Evolutionary conservation across 331 rosid genomes (phyloP), one percentile per base, ranked within the genome.

Genomic region (Saraca asoca): DNA sequence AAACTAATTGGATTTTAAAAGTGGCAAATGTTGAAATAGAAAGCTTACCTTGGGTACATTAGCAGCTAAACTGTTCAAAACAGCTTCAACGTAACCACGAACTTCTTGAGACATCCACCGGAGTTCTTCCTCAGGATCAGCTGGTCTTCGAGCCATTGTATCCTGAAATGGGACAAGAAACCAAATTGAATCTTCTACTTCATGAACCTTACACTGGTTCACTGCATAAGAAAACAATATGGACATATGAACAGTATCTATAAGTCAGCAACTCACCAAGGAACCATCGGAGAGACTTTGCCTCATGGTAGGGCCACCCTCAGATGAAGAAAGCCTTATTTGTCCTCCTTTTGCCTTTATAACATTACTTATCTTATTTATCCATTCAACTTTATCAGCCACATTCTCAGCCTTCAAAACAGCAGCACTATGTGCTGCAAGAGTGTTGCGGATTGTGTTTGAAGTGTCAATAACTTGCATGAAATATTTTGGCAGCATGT

Each of bases 101-200:
- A 94, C 99, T 90, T 94, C 99, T 77, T 94, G 97, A 57, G 99
- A 86, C 99, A 94, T 94, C 99, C 99, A 90, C 66, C 97, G 78
- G 38, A 94, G 99, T 76, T 94, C 99, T 80, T 94, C 99, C 83
- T 94, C 99, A 8, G 99, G 99, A 68, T 94, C 97, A 60, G 86
- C 99, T 69, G 99, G 96, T 69, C 88, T 90, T 79, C 97, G 86
- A 71, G 83, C 66, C 99, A 94, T 90, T 10, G 91, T 90, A 56
- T 90, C 99, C 99, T 94, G 72, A 13, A 31, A 39, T 48, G 8
- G 45, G 11, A 63, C 34, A 70, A 12, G 44, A 45, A 59, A 60
- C 68, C 9, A 57, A 37, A 56, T 10, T 37, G 41, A 37, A 13
- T 42, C 16, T 38, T 59, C 13, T 11, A 50, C 3, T 51, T 9